Evolutionary conservation across 1,284 basidiomycete genomes (phyloP), one percentile per base, ranked within the genome.

Genomic region (Ceratobasidium sp.): DNA sequence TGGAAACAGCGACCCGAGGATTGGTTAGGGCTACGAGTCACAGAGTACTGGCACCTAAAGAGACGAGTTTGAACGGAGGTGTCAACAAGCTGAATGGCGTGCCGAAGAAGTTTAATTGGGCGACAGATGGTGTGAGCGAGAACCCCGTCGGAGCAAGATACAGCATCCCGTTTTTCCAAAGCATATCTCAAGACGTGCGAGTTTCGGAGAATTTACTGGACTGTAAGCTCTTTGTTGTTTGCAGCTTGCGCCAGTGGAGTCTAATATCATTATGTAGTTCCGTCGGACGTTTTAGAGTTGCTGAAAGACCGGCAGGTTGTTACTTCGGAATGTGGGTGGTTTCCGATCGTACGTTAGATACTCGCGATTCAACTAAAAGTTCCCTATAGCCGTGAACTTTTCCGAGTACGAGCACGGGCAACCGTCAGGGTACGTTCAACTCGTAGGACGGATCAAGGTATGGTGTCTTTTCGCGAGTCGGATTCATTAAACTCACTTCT

Each of bases 91-190:
- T 39, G 36, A 14, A 39, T 14, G 14, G 36, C 14, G 36, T 4
- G n/a, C 23, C 50, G 23, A 41, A 55, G 18, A 14, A 10, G 23
- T 67, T 41, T 26, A 53, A 39, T 16, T 67, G 64, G 64, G 39
- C 50, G 3, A 55, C 64, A 3, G 64, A 67, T 36, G 64, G 64
- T 6, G 30, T 67, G 48, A 67, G 39, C 50, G n/a, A 48, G 23
- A 89, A 0, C 82, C 83, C 4, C 81, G 81, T 1, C 83, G 82
- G 30, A 0, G 85, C 89, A 0, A 84, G 89, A 18, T 91, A 90
- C 78, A 90, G 89, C 0, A 84, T 92, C 1, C 89, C 89, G 0
- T 90, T 90, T 80, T 92, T 92, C 84, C 89, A 91, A 78, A 89
- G 86, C 75, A 89, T 91, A 62, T 81, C 84, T 2, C 83, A 89